Evolutionary conservation across 2,329 filamentous ascomycete genomes (phyloP).

Genomic region (Pseudogymnoascus sp.): DNA sequence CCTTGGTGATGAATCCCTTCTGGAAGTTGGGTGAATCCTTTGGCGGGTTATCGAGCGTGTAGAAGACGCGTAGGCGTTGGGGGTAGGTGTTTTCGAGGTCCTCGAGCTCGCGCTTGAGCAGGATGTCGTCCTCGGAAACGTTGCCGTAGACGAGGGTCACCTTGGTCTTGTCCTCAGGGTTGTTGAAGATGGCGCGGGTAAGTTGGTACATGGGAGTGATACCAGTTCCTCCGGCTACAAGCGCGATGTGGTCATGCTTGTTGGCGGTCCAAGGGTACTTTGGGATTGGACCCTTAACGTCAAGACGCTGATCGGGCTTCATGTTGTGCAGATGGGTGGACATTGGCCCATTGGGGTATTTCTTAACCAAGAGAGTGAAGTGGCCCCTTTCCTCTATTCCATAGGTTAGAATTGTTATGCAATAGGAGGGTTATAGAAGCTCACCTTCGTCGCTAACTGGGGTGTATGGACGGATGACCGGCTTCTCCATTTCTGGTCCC

Average conservation of each 20-base stretch:
- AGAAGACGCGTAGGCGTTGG: conserved; percentile 90
- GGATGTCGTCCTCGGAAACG: conserved; percentile 78
- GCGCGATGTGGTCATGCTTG: conserved; percentile 83
- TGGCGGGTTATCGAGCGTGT: conserved; percentile 78
- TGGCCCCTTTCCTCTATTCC: conserved; percentile 62
- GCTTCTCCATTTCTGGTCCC: conserved; percentile 72
- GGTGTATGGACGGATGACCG: conserved; percentile 85
- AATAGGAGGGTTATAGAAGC: conserved; percentile 20
- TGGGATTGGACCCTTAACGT: conserved; percentile 90
- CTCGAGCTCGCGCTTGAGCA: conserved; percentile 77
- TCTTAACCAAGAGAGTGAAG: conserved; percentile 85
- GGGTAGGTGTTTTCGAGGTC: conserved; percentile 92
- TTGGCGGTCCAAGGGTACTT: conserved; percentile 88
- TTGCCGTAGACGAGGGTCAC: conserved; percentile 94
- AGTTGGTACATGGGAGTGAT: conserved; percentile 99
- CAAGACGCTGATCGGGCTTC: conserved; percentile 70
- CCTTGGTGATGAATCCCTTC: conserved; percentile 79
- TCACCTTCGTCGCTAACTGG: conserved; percentile 77
- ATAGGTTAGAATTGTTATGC: not conserved
- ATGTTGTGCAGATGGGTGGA: conserved; percentile 79
- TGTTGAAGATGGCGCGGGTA: conserved; percentile 82
- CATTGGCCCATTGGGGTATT: conserved; percentile 87
- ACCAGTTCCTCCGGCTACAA: conserved; percentile 90
- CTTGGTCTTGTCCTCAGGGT: conserved; percentile 94
- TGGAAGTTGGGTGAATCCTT: conserved; percentile 62